Conservation (phyloP, 192 early-diverging fungal genomes). For the Coemansia sp. region DNA sequence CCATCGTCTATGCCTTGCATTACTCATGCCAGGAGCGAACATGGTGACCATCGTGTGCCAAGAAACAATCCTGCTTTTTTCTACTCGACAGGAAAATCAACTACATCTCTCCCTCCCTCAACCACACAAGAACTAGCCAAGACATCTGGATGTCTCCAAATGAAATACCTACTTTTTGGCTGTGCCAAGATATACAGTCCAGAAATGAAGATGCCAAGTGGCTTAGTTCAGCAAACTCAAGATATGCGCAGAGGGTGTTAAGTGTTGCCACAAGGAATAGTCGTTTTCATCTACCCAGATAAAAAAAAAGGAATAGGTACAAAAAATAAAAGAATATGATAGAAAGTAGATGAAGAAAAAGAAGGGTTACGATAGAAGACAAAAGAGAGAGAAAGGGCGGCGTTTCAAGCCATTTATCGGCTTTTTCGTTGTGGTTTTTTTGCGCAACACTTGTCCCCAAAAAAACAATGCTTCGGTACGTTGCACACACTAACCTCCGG, state of each 20-base stretch:
- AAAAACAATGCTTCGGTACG: neutral
- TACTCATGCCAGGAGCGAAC: too few species aligned
- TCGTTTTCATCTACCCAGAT: neutral
- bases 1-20: too few species aligned
- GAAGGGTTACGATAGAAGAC: neutral
- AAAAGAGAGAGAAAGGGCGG: neutral
- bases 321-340: neutral
- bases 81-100: too few species aligned
- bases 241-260: neutral
- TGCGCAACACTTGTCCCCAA: too few species aligned
- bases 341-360: neutral
- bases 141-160: too few species aligned
- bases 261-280: neutral
- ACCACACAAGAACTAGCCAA: too few species aligned
- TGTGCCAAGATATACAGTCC: neutral
- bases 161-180: neutral
- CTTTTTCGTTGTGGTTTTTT: neutral
- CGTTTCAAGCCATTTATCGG: neutral
- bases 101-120: too few species aligned
- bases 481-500: neutral
- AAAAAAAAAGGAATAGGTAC: neutral
- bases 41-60: too few species aligned
- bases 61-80: too few species aligned
- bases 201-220: neutral
- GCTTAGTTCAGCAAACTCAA: neutral